phyloP scores from a whole-genome alignment of 75 land plant species.

The Larix kaempferi region DNA sequence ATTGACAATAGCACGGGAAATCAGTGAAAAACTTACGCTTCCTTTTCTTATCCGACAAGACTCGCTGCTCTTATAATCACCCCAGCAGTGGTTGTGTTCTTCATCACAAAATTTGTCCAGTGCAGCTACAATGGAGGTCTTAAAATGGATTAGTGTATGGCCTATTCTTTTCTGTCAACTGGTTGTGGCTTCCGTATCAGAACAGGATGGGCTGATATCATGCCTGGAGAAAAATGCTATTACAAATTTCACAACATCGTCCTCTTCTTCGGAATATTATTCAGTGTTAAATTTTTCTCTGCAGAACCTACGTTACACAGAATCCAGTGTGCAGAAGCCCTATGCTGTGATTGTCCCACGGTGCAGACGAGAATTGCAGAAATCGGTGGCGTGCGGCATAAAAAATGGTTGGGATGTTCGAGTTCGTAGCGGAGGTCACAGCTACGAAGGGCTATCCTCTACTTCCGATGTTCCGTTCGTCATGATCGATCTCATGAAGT shows the following conservation, averaged over 20 bases:
- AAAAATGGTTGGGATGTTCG: slow-evolving; percentile 1
- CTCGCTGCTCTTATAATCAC: too few relatives aligned
- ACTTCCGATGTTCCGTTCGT: slow-evolving; percentile 15
- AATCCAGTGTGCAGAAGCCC: slow-evolving; percentile 10
- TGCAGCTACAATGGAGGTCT: too few relatives aligned
- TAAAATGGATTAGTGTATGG: too few relatives aligned
- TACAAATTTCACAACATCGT: not conserved
- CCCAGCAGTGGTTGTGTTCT: too few relatives aligned
- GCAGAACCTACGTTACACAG: slow-evolving; percentile 34
- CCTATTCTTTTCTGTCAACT: too few relatives aligned
- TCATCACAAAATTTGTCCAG: too few relatives aligned
- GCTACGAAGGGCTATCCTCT: not conserved
- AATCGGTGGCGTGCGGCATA: slow-evolving; percentile 9
- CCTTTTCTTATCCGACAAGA: too few relatives aligned
- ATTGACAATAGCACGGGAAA: too few relatives aligned
- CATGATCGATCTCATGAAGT: slow-evolving; percentile 23
- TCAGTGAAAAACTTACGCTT: too few relatives aligned
- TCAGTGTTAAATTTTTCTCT: slow-evolving; percentile 22
- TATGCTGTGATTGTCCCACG: slow-evolving; percentile 15
- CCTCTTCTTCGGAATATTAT: not conserved
- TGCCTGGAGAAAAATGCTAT: not conserved
- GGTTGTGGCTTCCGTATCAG: too few relatives aligned
- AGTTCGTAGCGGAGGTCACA: slow-evolving; percentile 33
- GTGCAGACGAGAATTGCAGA: not conserved
- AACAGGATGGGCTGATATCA: not conserved